Evolutionary conservation across 805 yeast species (phyloP), one percentile per base, ranked within the genome.

Genomic region (Kuraishia piskuri): DNA sequence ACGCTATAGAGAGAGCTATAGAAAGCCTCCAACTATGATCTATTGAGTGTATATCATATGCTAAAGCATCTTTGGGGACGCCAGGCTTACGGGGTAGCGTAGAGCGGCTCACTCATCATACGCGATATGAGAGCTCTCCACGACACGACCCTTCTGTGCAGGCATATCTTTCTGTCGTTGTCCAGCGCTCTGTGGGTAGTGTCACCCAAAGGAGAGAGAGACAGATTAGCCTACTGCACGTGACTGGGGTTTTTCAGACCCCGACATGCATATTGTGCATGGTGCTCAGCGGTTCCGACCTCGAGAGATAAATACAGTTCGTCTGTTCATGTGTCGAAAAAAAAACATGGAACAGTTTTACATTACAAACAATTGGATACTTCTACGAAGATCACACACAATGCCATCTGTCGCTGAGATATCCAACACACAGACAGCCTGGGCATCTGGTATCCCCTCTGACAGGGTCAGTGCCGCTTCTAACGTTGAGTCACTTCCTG

Each of bases 401-500:
- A 50, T 50, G 52, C 54, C 54, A 22, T 49, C 52, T 37, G 49
- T 52, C 10, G 52, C 49, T 20, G 50, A 46, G 6, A 20, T 40
- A n/a, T 31, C 52, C 20, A 37, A 48, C 31, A n/a, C 50, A 17
- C 31, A n/a, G 26, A 46, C 52, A 9, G 25, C 31, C 8, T 22
- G 22, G n/a, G 49, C 25, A 7, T 40, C 46, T 7, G 48, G 36
- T 4, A 20, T 31, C 14, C 23, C 31, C 51, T 19, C 46, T n/a
- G 24, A 19, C 45, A 26, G 23, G 10, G 52, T 17, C 25, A 40
- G 48, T 23, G 40, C 49, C 25, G 26, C 31, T 21, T 52, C 50
- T 36, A 23, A 44, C 48, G 52, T 24, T 36, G 21, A 20, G 50
- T 23, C 22, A 55, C 59, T 71, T 37, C 66, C 74, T 12, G 67